A percentile compares a stretch with the other conserved stretches of the same genome.
phyloP scores from a whole-genome alignment of 2,329 filamentous ascomycete species.

The Penicillium sp. region DNA sequence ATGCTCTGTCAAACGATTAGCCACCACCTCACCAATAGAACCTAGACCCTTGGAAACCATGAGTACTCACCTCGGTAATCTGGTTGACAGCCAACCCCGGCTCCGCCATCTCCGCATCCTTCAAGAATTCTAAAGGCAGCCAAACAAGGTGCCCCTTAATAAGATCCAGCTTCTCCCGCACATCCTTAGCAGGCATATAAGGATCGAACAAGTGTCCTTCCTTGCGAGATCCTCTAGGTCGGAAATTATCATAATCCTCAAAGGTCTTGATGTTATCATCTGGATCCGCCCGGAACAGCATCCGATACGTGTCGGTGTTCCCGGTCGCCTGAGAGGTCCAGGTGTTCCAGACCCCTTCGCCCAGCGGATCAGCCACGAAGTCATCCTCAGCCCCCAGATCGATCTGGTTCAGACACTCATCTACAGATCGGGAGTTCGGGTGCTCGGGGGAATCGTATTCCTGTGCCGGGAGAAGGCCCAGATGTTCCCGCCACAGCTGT shows the following conservation, averaged over 20 bases:
- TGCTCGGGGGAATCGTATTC: slow-evolving; percentile 64
- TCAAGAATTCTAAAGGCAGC: slow-evolving; percentile 89
- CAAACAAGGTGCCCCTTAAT: slow-evolving; percentile 89
- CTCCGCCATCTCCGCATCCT: slow-evolving; percentile 86
- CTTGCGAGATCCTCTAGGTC: slow-evolving; percentile 65
- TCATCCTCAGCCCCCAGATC: slow-evolving; percentile 68
- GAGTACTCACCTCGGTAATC: slow-evolving; percentile 75
- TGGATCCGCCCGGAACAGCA: slow-evolving; percentile 85
- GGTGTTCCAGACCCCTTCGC: slow-evolving; percentile 65
- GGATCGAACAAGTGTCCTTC: slow-evolving; percentile 85
- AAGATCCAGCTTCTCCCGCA: slow-evolving; percentile 72
- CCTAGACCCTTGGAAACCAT: no score
- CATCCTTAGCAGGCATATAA: slow-evolving; percentile 70
- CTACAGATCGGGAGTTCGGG: slow-evolving; percentile 75
- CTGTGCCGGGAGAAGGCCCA: slow-evolving; percentile 79
- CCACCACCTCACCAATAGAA: neutral
- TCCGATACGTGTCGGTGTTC: slow-evolving; percentile 80
- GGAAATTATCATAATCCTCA: slow-evolving; percentile 81
- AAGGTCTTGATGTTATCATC: slow-evolving; percentile 89
- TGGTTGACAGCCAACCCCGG: slow-evolving; percentile 81
- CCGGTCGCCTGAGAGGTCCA: slow-evolving; percentile 72
- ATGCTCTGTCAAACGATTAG: slow-evolving; percentile 32
- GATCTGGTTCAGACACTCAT: slow-evolving; percentile 69
- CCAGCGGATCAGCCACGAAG: slow-evolving; percentile 73
- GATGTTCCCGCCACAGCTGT: slow-evolving; percentile 86